Evolutionary conservation across 1,284 basidiomycete species (phyloP), one percentile per base, ranked within the genome.

Genomic region (Ustilago loliicola): DNA sequence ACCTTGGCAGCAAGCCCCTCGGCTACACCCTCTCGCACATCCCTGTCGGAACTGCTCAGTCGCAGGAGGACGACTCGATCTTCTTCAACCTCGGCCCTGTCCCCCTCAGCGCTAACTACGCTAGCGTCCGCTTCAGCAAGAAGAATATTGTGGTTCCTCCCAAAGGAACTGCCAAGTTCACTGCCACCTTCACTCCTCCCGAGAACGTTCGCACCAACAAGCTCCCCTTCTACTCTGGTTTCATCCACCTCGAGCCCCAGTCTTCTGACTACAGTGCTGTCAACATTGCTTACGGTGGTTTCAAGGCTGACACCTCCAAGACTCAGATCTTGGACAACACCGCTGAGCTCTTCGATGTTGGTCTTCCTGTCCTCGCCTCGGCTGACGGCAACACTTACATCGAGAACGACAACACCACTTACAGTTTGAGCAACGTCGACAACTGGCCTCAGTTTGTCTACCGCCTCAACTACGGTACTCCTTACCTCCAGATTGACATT

Each of bases 141-240:
- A 83, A 70, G 2, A 79, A 79, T 9, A 77, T 89, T 61, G 86
- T 83, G 3, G 81, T 89, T 9, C 70, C 68, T n/a, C 85, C 88
- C 3, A 87, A 87, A 10, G 77, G 83, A 13, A 82, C 79, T 0
- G 80, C 83, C 54, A 66, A 72, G 29, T 79, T 88, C 60, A 82
- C 74, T 9, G 86, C 85, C 19, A 79, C 69, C 45, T 86, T 89
- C 80, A 85, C 83, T 0, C 84, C 89, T 0, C 91, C 91, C 8
- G 57, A 36, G 1, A 88, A 87, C 4, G 79, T 89, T 34, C 88
- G 90, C 69, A 77, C 88, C 0, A 83, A 87, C 13, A 88, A 88
- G 3, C 89, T 89, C 82, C 91, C 91, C 7, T 88, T 91, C 55
- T 91, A 88, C 87, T 90, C 90, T 48, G 91, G 91, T 4, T 91